Base-by-base conservation (phyloP, 2,329 filamentous ascomycete species). In the Xylariaceae sp. region DNA sequence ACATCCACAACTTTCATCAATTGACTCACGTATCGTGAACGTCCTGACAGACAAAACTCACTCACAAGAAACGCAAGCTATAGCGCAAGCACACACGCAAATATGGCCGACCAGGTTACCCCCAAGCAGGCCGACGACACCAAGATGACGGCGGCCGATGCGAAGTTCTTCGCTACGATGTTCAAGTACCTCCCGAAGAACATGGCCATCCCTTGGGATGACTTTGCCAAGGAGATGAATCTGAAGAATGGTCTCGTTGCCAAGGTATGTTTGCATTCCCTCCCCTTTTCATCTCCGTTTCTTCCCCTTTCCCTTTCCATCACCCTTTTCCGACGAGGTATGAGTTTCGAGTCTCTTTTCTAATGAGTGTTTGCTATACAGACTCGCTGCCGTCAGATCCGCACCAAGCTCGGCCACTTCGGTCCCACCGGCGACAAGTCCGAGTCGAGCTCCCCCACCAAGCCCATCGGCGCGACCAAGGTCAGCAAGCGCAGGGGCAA, bases 171-270 rank as follows among this genome's bases (percentile, higher is more conserved):
- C 39, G 6, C 57, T 0, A 18, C 48, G 2, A 35, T 68, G 8
- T 56, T 65, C 57, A 67, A 65, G 57, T 59, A 64, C n/a, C 59
- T 69, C 6, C 66, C 67, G 5, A 54, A 49, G 23, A n/a, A 10
- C 13, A 1, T 65, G 0, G 57, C 67, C 0, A 44, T 68, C 8
- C 47, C 67, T 51, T 69, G 67, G 67, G 54, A 64, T 0, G 11
- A 30, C 1, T 60, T 68, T 18, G 53, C 65, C 13, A n/a, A 52
- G 1, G 64, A 67, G 5, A 57, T 67, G 57, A 57, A 55, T 0
- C 52, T 67, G 13, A 67, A 68, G 56, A 34, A 62, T n/a, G 53
- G 1, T 1, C 10, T 2, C 0, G 55, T 68, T 47, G 66, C 66
- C 17, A 67, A 63, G 56, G 67, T 68, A 58, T 30, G 60, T 44